Evolutionary conservation across 176 grass and related monocot species (phyloP), one percentile per base, ranked within the genome.

Genomic region (Themeda triandra): DNA sequence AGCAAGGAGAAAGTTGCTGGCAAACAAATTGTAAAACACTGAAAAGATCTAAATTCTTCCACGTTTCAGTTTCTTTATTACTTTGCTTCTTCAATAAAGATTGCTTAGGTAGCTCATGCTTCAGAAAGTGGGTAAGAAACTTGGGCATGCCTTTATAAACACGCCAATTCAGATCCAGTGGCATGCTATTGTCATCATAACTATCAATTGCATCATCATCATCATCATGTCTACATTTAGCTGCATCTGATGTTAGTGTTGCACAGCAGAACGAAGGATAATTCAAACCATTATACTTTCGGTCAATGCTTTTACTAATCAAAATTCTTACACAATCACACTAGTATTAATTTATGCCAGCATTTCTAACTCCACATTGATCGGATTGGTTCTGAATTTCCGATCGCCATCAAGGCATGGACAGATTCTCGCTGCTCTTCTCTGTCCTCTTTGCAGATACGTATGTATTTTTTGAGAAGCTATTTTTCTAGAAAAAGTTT

Each of bases 111-210:
- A 63, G 72, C 24, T 30, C 73, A 45, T 59, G 82, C 29, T 15
- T 81, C 36, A 53, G 73, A 72, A 69, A 59, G 67, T 88, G 37
- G 81, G 81, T 74, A 37, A 56, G 46, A 80, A 75, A 36, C 13
- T 60, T 73, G 32, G 56, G 35, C 21, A 23, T 89, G 65, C 10
- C 39, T 54, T 77, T 63, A 63, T 84, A 25, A 79, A 79, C 25
- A 60, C 70, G 36, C 69, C 28, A 62, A 13, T 80, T 73, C 2
- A 24, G 56, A 82, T 60, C 35, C 8, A 42, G 6, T 72, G 33
- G 40, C 48, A 69, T 69, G 46, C 19, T 66, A 40, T 64, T 76
- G 44, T 54, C 62, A 40, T 46, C 60, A 65, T 77, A 68, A 39
- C 63, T 77, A 29, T 77, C 73, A 41, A 41, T 69, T 32, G 30